A percentile compares a stretch with the other conserved stretches of the same genome.
Evolutionary conservation across 2,329 filamentous ascomycete species (phyloP).

Genomic region (Tolypocladium album): DNA sequence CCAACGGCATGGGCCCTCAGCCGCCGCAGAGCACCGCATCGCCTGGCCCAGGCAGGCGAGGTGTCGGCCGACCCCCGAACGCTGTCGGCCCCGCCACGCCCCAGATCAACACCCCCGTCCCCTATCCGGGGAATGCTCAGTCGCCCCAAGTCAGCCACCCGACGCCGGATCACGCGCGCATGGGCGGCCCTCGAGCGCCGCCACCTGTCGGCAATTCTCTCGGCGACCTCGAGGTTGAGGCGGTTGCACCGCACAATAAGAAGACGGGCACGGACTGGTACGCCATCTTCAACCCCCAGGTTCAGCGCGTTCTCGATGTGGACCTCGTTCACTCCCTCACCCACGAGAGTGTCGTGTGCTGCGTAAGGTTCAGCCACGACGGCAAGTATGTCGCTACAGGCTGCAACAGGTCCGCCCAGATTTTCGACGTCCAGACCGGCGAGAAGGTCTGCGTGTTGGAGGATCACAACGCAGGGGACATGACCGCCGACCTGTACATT

Average conservation of each 20-base stretch:
- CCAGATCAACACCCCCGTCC: slow-evolving; percentile 79
- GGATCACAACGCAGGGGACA: slow-evolving; percentile 69
- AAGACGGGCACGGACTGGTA: slow-evolving; percentile 90
- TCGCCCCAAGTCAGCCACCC: slow-evolving; percentile 85
- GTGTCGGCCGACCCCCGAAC: slow-evolving; percentile 54
- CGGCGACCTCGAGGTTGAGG: slow-evolving; percentile 78
- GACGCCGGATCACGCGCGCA: slow-evolving; percentile 54
- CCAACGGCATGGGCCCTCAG: slow-evolving; percentile 69
- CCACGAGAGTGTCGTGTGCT: slow-evolving; percentile 96
- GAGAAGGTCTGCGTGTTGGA: slow-evolving; percentile 83
- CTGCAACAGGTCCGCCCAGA: slow-evolving; percentile 98
- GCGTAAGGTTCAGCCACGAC: slow-evolving; percentile 91
- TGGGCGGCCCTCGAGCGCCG: slow-evolving; percentile 37
- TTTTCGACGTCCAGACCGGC: slow-evolving; percentile 84
- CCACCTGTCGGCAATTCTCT: slow-evolving; percentile 52
- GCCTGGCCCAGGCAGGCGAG: slow-evolving; percentile 70
- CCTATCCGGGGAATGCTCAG: slow-evolving; percentile 71
- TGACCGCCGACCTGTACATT: slow-evolving; percentile 90
- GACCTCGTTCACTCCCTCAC: slow-evolving; percentile 86
- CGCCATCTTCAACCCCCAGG: slow-evolving; percentile 88
- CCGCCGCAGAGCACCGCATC: slow-evolving; percentile 77
- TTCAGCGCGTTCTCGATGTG: slow-evolving; percentile 83
- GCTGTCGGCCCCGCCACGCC: slow-evolving; percentile 69
- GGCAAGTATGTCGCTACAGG: slow-evolving; percentile 94
- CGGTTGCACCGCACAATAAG: slow-evolving; percentile 77